Evolutionary conservation across 2,329 filamentous ascomycete genomes (phyloP).

Genomic region (Chaetomium sp.): DNA sequence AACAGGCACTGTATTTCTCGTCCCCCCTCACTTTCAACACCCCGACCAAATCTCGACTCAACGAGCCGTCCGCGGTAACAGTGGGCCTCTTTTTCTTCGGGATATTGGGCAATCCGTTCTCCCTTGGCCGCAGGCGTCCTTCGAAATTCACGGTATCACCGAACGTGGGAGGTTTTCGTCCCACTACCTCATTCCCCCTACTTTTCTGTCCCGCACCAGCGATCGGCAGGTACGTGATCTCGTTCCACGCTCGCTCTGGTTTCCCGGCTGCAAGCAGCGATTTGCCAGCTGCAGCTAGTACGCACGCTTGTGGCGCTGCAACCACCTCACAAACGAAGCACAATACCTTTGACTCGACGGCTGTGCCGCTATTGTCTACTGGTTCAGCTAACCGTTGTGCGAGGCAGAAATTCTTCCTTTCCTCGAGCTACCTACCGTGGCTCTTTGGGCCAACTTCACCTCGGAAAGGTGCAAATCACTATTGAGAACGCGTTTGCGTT

Average conservation of each 20-base stretch:
- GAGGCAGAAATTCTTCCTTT: neutral
- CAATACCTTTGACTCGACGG: neutral
- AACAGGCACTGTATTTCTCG: slow-evolving; percentile 17
- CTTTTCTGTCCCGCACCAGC: neutral
- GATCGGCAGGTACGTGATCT: slow-evolving; percentile 7
- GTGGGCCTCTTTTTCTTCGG: slow-evolving; percentile 36
- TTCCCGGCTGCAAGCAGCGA: neutral
- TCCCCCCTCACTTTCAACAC: neutral
- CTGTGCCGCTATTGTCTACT: neutral
- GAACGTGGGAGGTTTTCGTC: slow-evolving; percentile 16
- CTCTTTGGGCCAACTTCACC: neutral
- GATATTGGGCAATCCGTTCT: slow-evolving; percentile 35
- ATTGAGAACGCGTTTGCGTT: slow-evolving; percentile 8
- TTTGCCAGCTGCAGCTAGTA: neutral
- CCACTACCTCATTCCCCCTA: neutral
- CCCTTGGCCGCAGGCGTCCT: slow-evolving; percentile 53
- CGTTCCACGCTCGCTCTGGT: neutral
- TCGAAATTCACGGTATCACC: slow-evolving; percentile 32
- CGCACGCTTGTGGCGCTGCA: neutral
- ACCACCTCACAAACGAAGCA: neutral
- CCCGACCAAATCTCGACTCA: slow-evolving; percentile 21
- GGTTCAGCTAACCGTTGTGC: neutral
- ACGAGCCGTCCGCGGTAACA: slow-evolving; percentile 39
- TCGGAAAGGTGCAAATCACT: neutral
- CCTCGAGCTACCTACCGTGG: neutral